phyloP scores from a whole-genome alignment of 108 stramenopile species.

The Fragilariopsis cylindrus region DNA sequence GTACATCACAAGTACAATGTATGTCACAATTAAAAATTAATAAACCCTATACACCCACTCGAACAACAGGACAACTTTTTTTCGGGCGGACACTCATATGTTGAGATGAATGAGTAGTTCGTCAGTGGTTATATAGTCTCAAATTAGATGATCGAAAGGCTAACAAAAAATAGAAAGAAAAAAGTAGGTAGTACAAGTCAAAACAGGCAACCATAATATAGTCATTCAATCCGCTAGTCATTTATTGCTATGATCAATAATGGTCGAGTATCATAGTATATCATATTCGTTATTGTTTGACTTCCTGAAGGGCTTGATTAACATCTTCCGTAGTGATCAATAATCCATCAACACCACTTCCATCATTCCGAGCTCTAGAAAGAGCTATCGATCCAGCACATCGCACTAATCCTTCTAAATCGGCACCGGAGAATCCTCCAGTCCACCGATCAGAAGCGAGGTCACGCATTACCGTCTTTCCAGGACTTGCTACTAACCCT shows the following conservation, averaged over 20 bases:
- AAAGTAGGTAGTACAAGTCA: no score
- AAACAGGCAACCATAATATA: no score
- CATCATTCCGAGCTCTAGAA: slow-evolving; percentile 51
- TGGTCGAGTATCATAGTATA: background rate
- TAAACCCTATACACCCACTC: no score
- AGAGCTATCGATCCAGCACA: slow-evolving; percentile 84
- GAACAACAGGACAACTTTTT: no score
- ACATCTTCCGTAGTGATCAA: slow-evolving; percentile 71
- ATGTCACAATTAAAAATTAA: no score
- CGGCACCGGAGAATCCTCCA: slow-evolving; percentile 85
- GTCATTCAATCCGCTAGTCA: background rate
- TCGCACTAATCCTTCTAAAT: slow-evolving; percentile 86
- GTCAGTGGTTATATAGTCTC: no score
- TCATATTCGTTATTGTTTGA: slow-evolving; percentile 32
- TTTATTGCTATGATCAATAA: background rate
- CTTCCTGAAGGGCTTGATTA: slow-evolving; percentile 52
- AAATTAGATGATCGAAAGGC: no score
- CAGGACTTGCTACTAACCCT: background rate
- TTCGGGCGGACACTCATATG: no score
- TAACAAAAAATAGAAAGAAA: no score
- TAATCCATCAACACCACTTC: slow-evolving; percentile 55
- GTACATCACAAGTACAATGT: no score
- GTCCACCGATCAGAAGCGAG: slow-evolving; percentile 65
- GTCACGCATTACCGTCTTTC: slow-evolving; percentile 45
- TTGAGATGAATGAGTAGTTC: no score